Base-by-base conservation (phyloP, 208 protist species). In the Wallacemonas sp. region DNA sequence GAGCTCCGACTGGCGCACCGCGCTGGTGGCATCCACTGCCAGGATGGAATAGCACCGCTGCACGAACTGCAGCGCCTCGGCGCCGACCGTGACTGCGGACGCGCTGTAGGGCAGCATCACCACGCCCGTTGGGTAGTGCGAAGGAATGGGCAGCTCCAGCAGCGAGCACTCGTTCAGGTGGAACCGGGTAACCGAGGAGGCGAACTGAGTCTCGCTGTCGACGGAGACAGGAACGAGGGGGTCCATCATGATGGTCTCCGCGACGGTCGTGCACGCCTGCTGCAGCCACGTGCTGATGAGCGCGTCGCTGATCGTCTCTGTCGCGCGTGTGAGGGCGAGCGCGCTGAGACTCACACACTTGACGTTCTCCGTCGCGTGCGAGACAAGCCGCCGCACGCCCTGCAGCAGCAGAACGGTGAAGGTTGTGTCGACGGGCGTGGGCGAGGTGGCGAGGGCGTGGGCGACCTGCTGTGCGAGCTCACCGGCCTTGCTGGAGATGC, bases 211-310 rank as follows among this genome's bases (percentile, higher is more conserved):
- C 14, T 76, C 61, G 49, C 61, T 80, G 29, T 61, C 65, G 5
- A 79, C 81, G 33, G 56, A 76, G 16, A 90, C 62, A 2, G 85
- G 85, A 19, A 66, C 41, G 48, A 94, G 78, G 39, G 80, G 29
- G 72, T 94, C 88, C 39, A 39, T 76, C 32, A 90, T 70, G 47
- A 96, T 81, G 23, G 71, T 33, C 74, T 92, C 77, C 63, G 87
- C 83, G 61, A 70, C 80, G 34, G 79, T 71, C 39, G 88, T 61
- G 67, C 91, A 94, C 8, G 85, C 80, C 48, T 81, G 83, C 65
- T 94, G 85, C 56, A 96, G 76, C 85, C 87, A 92, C 54, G 63
- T 70, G 56, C 86, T 94, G 60, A 93, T 77, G 33, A 96, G 76
- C 44, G 69, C 81, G 71, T 96, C 88, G 55, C 80, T 90, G 54